Evolutionary conservation across 768 basidiomycete genomes (phyloP).

Genomic region (Vishniacozyma victoriae): DNA sequence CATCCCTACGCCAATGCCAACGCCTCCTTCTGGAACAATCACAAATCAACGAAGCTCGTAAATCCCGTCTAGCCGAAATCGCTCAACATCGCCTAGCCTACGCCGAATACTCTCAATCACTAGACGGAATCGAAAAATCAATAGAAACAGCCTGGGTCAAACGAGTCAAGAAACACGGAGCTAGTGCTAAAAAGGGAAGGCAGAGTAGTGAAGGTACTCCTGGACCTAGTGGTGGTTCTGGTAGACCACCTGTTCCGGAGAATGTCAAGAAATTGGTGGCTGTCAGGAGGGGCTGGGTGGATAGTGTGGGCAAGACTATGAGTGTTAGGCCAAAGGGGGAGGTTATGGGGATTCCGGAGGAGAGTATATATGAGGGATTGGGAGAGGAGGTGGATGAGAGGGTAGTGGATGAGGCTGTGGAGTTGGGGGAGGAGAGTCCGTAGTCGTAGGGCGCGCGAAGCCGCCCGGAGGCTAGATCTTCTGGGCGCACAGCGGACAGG

Average conservation of each 20-base stretch:
- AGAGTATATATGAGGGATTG: slow-evolving; percentile 61
- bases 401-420: slow-evolving; percentile 22
- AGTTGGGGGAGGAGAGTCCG: slow-evolving; percentile 3
- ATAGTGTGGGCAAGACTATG: slow-evolving; percentile 67
- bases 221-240: slow-evolving; percentile 35
- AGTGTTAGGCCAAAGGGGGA: slow-evolving; percentile 61
- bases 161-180: slow-evolving; percentile 66
- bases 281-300: slow-evolving; percentile 72
- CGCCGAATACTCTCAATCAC: slow-evolving; percentile 79
- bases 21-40: slow-evolving; percentile 68
- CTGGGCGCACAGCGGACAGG: neutral
- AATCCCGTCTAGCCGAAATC: slow-evolving; percentile 62
- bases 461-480: neutral
- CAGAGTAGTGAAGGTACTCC: slow-evolving; percentile 36
- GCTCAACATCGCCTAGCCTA: slow-evolving; percentile 83
- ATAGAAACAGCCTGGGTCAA: slow-evolving; percentile 69
- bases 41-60: slow-evolving; percentile 76
- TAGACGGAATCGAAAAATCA: slow-evolving; percentile 80
- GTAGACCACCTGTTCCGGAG: slow-evolving; percentile 39
- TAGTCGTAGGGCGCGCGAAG: slow-evolving; percentile 3
- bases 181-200: slow-evolving; percentile 17
- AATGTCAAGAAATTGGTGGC: slow-evolving; percentile 55
- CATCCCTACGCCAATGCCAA: slow-evolving; percentile 83
- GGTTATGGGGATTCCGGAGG: slow-evolving; percentile 25
- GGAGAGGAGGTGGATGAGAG: slow-evolving; percentile 28